A percentile compares a stretch with the other conserved stretches of the same genome.
These are phyloP conservation scores for Aureobasidium sp. DNA, from an alignment of 2,329 filamentous ascomycete genomes.

Conservation along the genomic window DNA sequence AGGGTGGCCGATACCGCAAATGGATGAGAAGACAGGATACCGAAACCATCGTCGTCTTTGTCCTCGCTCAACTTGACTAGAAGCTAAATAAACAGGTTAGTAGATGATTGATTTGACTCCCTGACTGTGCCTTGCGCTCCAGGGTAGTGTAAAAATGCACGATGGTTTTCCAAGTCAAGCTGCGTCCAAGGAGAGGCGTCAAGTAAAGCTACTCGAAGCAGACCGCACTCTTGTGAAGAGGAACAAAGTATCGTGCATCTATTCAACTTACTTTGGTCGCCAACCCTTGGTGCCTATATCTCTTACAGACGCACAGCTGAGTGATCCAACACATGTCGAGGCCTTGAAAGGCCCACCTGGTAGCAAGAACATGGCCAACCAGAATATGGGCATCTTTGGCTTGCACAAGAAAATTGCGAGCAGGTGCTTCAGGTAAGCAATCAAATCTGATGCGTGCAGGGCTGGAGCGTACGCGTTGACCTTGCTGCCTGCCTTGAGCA, in stretches of 20 bases:
- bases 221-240: neutral
- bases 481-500: neutral
- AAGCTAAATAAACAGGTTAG: neutral
- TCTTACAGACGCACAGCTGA: neutral
- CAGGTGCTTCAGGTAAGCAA: neutral
- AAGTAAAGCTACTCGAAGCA: neutral
- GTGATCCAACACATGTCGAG: slow-evolving; percentile 1
- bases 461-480: slow-evolving; percentile 4
- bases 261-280: neutral
- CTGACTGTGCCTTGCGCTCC: neutral
- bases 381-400: neutral
- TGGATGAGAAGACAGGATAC: neutral
- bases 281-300: neutral
- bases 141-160: neutral
- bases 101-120: too few relatives aligned
- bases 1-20: neutral
- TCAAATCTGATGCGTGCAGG: neutral
- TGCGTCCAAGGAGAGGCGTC: neutral
- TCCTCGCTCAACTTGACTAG: neutral
- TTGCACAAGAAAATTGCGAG: neutral
- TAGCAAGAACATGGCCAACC: neutral
- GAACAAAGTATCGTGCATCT: neutral
- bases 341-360: neutral
- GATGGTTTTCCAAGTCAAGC: neutral
- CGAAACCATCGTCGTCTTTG: neutral